A percentile compares a stretch with the other conserved stretches of the same genome.
These are phyloP conservation scores for Schizothecium vesticola DNA, from an alignment of 495 filamentous ascomycete species.

Conservation along the genomic window DNA sequence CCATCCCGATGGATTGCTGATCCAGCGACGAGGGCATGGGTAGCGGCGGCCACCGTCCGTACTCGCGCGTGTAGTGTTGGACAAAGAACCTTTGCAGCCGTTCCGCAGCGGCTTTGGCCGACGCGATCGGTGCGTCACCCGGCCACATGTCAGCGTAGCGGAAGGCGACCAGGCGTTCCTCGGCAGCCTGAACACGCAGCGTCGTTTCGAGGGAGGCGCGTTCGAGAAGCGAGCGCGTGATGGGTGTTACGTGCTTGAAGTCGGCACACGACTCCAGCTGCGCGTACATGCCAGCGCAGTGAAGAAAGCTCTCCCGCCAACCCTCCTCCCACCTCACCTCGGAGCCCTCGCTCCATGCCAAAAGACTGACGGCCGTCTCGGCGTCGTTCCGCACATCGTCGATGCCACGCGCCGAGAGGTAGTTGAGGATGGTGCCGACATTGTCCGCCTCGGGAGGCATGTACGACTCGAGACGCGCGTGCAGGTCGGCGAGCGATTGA, in stretches of 20 bases:
- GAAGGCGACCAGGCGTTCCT: slow-evolving; percentile 53
- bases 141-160: slow-evolving; percentile 63
- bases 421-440: slow-evolving; percentile 50
- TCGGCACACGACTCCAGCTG: slow-evolving; percentile 51
- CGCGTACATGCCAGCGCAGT: slow-evolving; percentile 60
- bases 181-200: slow-evolving; percentile 55
- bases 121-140: slow-evolving; percentile 22
- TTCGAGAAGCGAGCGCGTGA: slow-evolving; percentile 60
- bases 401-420: slow-evolving; percentile 51
- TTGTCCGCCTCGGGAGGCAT: slow-evolving; percentile 45
- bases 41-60: slow-evolving; percentile 54
- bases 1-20: slow-evolving; percentile 40
- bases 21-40: slow-evolving; percentile 18
- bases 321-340: slow-evolving; percentile 59
- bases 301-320: slow-evolving; percentile 63
- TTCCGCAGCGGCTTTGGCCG: slow-evolving; percentile 47
- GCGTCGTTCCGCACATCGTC: slow-evolving; percentile 63
- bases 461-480: slow-evolving; percentile 48
- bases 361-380: slow-evolving; percentile 53
- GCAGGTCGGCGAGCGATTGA: slow-evolving; percentile 54
- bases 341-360: slow-evolving; percentile 58
- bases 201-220: slow-evolving; percentile 58
- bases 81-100: slow-evolving; percentile 52
- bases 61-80: slow-evolving; percentile 47
- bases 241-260: slow-evolving; percentile 52